phyloP scores from a whole-genome alignment of 164 flowering plant species.

The Litsea cubeba region DNA sequence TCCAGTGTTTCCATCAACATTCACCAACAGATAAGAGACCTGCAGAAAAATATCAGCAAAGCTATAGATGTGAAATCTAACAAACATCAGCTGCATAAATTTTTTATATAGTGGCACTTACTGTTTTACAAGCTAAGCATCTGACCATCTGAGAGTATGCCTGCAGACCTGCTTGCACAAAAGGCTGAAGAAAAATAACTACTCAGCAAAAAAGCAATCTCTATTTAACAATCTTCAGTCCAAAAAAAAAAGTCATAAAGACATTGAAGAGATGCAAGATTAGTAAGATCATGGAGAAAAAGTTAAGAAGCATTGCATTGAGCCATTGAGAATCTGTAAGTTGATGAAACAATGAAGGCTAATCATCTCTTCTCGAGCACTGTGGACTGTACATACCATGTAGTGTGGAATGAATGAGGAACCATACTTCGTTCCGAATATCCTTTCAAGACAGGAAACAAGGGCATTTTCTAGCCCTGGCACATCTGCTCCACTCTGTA shows the following conservation, averaged over 20 bases:
- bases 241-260: no score
- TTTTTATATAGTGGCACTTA: constrained; percentile 27
- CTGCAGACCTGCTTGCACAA: constrained; percentile 62
- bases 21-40: constrained; percentile 67
- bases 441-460: constrained; percentile 69
- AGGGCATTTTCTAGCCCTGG: constrained; percentile 57
- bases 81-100: neutral
- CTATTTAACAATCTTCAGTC: neutral
- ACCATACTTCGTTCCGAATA: constrained; percentile 75
- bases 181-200: constrained; percentile 41
- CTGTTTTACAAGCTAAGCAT: constrained; percentile 73
- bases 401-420: constrained; percentile 68
- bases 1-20: constrained; percentile 24
- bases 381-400: constrained; percentile 45
- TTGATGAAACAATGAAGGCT: neutral
- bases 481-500: constrained; percentile 51
- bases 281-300: neutral
- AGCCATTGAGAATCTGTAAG: neutral
- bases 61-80: neutral
- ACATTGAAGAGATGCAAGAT: neutral
- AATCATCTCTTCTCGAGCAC: no score
- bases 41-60: constrained; percentile 19
- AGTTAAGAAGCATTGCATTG: neutral
- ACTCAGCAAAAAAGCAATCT: constrained; percentile 4
- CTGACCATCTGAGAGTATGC: constrained; percentile 68